Evolutionary conservation across 345 rosid genomes (phyloP).

Genomic region (Rhizophora mangle): DNA sequence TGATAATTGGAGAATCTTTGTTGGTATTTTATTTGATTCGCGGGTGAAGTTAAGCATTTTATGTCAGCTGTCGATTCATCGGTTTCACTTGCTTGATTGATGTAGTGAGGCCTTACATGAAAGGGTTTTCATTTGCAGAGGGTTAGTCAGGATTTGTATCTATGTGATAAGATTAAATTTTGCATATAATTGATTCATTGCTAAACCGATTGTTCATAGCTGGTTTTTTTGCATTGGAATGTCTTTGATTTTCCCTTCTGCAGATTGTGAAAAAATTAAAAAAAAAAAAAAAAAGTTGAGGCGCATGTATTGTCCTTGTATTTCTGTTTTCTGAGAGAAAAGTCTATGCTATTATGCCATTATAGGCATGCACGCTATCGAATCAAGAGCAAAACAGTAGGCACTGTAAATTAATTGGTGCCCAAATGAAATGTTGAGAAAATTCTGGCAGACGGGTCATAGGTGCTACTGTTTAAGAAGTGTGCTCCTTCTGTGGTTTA

Average conservation of each 20-base stretch:
- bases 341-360: no score
- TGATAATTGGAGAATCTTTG: slow-evolving; percentile 6
- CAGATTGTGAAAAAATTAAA: no score
- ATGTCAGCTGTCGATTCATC: background rate
- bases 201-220: slow-evolving; percentile 3
- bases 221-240: background rate
- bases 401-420: background rate
- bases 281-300: no score
- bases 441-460: background rate
- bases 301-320: no score
- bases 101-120: slow-evolving; percentile 8
- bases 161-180: background rate
- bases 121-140: background rate
- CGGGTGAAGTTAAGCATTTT: slow-evolving; percentile 27
- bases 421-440: slow-evolving; percentile 2
- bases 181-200: background rate
- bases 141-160: slow-evolving; percentile 14
- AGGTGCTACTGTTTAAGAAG: background rate
- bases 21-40: slow-evolving; percentile 15
- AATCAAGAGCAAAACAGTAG: background rate
- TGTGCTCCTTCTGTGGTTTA: background rate
- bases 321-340: no score
- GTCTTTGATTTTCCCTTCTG: no score
- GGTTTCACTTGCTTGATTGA: slow-evolving; percentile 15
- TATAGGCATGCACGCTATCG: background rate